A percentile compares a stretch with the other conserved stretches of the same genome.
Evolutionary conservation across 2,329 filamentous ascomycete species (phyloP).

Genomic region (Curvularia verruculosa): DNA sequence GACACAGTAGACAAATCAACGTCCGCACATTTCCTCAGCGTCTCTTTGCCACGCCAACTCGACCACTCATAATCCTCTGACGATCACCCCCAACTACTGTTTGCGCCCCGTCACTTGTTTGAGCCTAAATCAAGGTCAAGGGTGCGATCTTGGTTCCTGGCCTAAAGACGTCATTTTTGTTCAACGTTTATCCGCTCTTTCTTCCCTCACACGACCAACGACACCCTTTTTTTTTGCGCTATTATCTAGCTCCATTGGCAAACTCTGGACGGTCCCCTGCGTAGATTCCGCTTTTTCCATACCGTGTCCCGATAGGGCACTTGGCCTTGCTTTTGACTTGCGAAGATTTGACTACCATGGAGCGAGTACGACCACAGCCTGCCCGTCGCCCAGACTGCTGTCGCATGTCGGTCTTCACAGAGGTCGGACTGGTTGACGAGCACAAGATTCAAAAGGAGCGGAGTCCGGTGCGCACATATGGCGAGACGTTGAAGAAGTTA

Average conservation of each 20-base stretch:
- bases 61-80: constrained; percentile 1
- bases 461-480: constrained; percentile 35
- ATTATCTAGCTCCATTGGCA: constrained; percentile 4
- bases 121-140: constrained; percentile 4
- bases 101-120: constrained; percentile 5
- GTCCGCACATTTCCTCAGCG: not conserved
- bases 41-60: constrained; percentile 6
- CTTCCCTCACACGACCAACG: not conserved
- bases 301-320: constrained; percentile 16
- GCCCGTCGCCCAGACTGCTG: constrained; percentile 25
- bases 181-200: constrained; percentile 10
- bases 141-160: constrained; percentile 22
- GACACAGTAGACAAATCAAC: constrained; percentile 7
- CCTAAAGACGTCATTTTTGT: constrained; percentile 31
- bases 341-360: constrained; percentile 26
- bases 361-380: constrained; percentile 35
- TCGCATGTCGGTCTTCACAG: constrained; percentile 45
- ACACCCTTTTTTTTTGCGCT: not conserved
- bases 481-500: constrained; percentile 28
- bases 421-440: constrained; percentile 48
- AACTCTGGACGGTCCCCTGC: constrained; percentile 1
- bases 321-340: constrained; percentile 1
- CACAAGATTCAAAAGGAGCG: constrained; percentile 37
- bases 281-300: constrained; percentile 4
- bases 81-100: constrained; percentile 1